Evolutionary conservation across 2,329 filamentous ascomycete genomes (phyloP).

Genomic region (Neonectria neomacrospora): DNA sequence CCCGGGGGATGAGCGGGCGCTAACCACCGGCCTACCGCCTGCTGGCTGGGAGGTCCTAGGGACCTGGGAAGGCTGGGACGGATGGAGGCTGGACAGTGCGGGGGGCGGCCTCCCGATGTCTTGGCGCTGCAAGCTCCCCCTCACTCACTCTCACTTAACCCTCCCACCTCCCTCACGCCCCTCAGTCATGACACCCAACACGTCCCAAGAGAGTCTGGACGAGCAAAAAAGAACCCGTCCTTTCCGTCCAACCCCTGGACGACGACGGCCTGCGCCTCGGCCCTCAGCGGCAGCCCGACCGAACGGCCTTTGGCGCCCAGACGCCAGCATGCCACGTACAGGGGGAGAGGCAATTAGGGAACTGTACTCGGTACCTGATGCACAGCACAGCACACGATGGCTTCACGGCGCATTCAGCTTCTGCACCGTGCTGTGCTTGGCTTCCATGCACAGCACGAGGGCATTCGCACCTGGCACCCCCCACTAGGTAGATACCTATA

Average conservation of each 20-base stretch:
- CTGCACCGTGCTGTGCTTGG: not conserved
- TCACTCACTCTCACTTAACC: slow-evolving; percentile 25
- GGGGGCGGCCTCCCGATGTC: slow-evolving; percentile 19
- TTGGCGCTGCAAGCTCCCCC: slow-evolving; percentile 18
- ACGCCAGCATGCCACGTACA: slow-evolving; percentile 16
- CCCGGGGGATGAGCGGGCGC: slow-evolving; percentile 12
- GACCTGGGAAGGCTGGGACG: no score
- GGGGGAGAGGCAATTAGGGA: not conserved
- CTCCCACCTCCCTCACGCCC: slow-evolving; percentile 2
- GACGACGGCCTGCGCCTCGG: slow-evolving; percentile 14
- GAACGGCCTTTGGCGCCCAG: slow-evolving; percentile 3
- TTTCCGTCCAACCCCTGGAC: not conserved
- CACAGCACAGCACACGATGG: not conserved
- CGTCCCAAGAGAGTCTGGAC: not conserved
- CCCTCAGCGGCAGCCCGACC: slow-evolving; percentile 7
- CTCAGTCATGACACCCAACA: slow-evolving; percentile 9
- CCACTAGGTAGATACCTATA: not conserved
- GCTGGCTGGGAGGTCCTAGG: no score
- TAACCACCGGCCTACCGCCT: not conserved
- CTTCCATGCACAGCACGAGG: not conserved
- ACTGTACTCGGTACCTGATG: slow-evolving; percentile 10
- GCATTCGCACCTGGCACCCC: not conserved
- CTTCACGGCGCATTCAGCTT: not conserved
- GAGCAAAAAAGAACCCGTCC: not conserved
- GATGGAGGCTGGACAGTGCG: not conserved